Base-by-base conservation (phyloP, 306 rosid species). In the Hippophae rhamnoides region DNA sequence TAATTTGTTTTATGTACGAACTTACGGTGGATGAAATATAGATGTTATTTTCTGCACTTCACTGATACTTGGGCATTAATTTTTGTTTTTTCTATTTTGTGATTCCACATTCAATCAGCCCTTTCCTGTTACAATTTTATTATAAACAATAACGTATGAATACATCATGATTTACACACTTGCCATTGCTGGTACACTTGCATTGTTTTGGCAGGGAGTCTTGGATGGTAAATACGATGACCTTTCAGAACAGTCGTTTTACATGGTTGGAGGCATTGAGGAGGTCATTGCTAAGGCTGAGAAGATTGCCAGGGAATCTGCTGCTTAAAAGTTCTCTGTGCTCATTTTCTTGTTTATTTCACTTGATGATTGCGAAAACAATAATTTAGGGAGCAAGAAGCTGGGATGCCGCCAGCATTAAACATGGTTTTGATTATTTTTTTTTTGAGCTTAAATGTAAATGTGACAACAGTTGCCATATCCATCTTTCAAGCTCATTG, bases 191-290 rank as follows among this genome's bases (percentile, higher is more conserved):
- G 38, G 4, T 31, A 31, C 38, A 2, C 38, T 31, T 31, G 4
- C 38, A 31, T 31, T 31, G 42, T 8, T 52, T 52, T 10, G 65
- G 31, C 86, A 92, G 97, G 97, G 94, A 47, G 97, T 92, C 64
- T 81, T 92, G 83, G 99, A 92, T 69, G 99, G 99, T 1, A 92
- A 88, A 65, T 92, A 80, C 8, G 99, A 92, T 64, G 99, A 92
- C 74, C 90, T 92, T 61, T 1, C 94, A 1, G 99, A 92, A 64
- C 99, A 92, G 13, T 72, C 99, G 23, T 92, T 92, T 70, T 92
- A 92, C 78, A 92, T 92, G 99, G 99, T 92, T 52, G 97, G 99
- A 38, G 99, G 99, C 13, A 92, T 92, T 58, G 99, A 92, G 1
- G 99, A 92, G 72, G 97, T 86, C 64, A 64, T 92, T 71, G 97